A percentile compares a stretch with the other conserved stretches of the same genome.
Evolutionary conservation across 768 basidiomycete species (phyloP).

Genomic region (Tricholoma terreum): DNA sequence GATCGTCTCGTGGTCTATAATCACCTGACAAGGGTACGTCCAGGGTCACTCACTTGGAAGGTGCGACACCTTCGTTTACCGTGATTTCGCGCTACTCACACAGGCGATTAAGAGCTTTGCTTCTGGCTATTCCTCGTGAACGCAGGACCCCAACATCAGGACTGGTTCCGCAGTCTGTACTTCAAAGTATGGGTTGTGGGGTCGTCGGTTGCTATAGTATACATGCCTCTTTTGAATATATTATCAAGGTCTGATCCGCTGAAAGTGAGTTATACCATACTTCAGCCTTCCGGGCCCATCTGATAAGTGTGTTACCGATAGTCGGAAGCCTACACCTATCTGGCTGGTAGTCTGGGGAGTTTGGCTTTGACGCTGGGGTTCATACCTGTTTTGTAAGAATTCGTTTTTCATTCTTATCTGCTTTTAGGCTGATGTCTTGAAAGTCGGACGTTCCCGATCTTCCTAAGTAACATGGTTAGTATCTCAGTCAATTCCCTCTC

Average conservation of each 20-base stretch:
- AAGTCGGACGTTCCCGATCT: slow-evolving; percentile 66
- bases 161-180: slow-evolving; percentile 76
- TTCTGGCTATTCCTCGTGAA: slow-evolving; percentile 87
- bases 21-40: background rate
- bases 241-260: slow-evolving; percentile 57
- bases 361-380: slow-evolving; percentile 73
- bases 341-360: slow-evolving; percentile 68
- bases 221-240: slow-evolving; percentile 69
- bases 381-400: slow-evolving; percentile 60
- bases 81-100: slow-evolving; percentile 3
- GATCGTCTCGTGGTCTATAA: background rate
- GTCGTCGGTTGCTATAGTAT: slow-evolving; percentile 54
- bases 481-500: background rate
- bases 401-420: background rate
- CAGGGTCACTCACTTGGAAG: slow-evolving; percentile 81
- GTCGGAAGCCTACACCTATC: slow-evolving; percentile 68
- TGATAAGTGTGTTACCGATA: slow-evolving; percentile 25
- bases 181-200: slow-evolving; percentile 75
- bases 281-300: slow-evolving; percentile 6
- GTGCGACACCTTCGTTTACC: slow-evolving; percentile 29
- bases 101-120: slow-evolving; percentile 57
- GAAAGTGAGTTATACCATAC: slow-evolving; percentile 41
- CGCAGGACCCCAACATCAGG: slow-evolving; percentile 53
- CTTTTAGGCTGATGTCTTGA: slow-evolving; percentile 13
- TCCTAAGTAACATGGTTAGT: slow-evolving; percentile 58